phyloP scores from a whole-genome alignment of 495 filamentous ascomycete genomes.

The Pyrenopolyporus hunteri region DNA sequence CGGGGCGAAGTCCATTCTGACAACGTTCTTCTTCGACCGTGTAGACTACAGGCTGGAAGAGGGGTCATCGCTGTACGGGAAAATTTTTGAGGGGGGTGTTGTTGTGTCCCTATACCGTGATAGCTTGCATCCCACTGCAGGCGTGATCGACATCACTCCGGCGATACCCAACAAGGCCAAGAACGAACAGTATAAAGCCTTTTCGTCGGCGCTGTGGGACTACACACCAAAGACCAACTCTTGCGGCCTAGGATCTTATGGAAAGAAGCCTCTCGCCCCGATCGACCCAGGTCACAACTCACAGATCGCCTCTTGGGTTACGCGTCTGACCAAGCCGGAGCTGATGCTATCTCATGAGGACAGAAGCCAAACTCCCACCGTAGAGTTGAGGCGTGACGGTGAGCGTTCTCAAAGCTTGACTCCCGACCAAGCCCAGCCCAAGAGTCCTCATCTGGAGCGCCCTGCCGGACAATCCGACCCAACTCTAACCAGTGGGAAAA shows the following conservation, averaged over 20 bases:
- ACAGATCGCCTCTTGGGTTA: slow-evolving; percentile 28
- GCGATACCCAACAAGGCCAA: slow-evolving; percentile 1
- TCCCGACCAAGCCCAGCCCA: too few relatives aligned
- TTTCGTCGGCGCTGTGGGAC: slow-evolving; percentile 9
- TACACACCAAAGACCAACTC: slow-evolving; percentile 6
- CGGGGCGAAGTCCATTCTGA: neutral
- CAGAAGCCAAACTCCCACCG: too few relatives aligned
- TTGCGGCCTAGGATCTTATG: neutral
- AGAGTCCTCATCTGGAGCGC: too few relatives aligned
- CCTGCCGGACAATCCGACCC: too few relatives aligned
- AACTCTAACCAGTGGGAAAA: too few relatives aligned
- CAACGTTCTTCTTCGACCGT: slow-evolving; percentile 33
- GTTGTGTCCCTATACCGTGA: slow-evolving; percentile 8
- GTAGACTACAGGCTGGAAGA: neutral
- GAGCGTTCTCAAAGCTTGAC: too few relatives aligned
- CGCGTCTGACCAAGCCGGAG: slow-evolving; percentile 33
- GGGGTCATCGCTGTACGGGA: slow-evolving; percentile 1
- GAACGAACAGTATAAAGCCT: neutral
- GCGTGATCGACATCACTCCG: slow-evolving; percentile 13
- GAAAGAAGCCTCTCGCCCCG: neutral
- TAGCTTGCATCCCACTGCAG: neutral
- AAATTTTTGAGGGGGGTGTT: slow-evolving; percentile 22
- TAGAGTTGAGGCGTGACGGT: too few relatives aligned
- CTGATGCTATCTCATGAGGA: too few relatives aligned
- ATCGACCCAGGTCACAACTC: neutral